Base-by-base conservation (phyloP, 805 yeast genomes). In the Sugiyamaella americana region DNA sequence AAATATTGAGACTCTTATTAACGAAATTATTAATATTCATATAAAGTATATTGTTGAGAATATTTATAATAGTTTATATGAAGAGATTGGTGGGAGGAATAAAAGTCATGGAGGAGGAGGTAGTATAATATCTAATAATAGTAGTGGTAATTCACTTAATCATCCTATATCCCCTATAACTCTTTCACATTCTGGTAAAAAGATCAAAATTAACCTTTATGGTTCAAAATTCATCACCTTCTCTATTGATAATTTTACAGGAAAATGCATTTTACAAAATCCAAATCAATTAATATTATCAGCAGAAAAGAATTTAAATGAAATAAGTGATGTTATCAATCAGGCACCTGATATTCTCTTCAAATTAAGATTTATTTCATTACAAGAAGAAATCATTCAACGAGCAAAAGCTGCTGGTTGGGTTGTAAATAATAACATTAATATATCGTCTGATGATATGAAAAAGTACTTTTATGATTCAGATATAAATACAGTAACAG, bases 331-430 rank as follows among this genome's bases (percentile, higher is more conserved):
- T 21, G 40, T 49, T 20, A 48, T 49, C 1, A 40, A 38, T 10
- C 52, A 56, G 19, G 55, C 53, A 1, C 50, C 65, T 5, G 51
- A 59, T 2, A 61, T 66, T 30, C 51, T 82, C 34, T 61, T 75
- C 24, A 71, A 67, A 34, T 63, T 82, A 41, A 68, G 80, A 40
- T 61, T 78, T 24, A 73, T 76, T 30, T 70, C 74, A 2, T 70
- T 72, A 45, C 68, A 69, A 47, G 66, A 70, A 38, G 83, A 80
- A 48, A 66, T 81, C 23, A 65, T 75, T 10, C 72, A 77, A 5
- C 71, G 80, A 50, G 72, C 86, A 46, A 68, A 71, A 32, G 82
- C 86, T 0, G 75, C 81, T 0, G 85, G 82, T 23, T 85, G 93
- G 93, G 71, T 77, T 4, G 67, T 70, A n/a, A 76, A 76, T 52